A percentile compares a stretch with the other conserved stretches of the same genome.
These are phyloP conservation scores for Ascochyta viciae-villosae DNA, from an alignment of 2,329 filamentous ascomycete species.

Conservation along the genomic window DNA sequence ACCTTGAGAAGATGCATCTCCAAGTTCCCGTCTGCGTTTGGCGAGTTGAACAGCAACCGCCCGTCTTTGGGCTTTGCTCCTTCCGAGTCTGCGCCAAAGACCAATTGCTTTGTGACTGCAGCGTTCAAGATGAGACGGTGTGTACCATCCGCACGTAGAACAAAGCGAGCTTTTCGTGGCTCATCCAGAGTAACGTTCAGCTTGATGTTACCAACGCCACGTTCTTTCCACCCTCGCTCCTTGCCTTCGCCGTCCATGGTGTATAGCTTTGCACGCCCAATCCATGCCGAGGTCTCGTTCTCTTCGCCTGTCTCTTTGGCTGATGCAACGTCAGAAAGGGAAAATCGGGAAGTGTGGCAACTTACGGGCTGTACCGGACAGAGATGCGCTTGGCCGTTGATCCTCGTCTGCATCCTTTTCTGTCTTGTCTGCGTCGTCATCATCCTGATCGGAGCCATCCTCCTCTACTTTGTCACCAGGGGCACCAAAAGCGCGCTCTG, in stretches of 20 bases:
- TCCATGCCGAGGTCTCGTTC: slow-evolving; percentile 76
- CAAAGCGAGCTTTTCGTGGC: slow-evolving; percentile 68
- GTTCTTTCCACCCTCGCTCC: slow-evolving; percentile 82
- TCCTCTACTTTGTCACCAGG: slow-evolving; percentile 60
- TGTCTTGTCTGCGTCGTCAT: slow-evolving; percentile 54
- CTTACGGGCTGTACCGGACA: slow-evolving; percentile 13
- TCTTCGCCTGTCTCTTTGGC: slow-evolving; percentile 87
- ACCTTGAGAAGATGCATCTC: slow-evolving; percentile 66
- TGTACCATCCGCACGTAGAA: slow-evolving; percentile 91
- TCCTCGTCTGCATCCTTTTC: slow-evolving; percentile 44
- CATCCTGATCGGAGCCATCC: slow-evolving; percentile 62
- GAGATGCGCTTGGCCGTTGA: slow-evolving; percentile 16
- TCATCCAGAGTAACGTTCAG: slow-evolving; percentile 64
- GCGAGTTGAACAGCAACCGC: slow-evolving; percentile 68
- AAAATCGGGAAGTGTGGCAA: not conserved
- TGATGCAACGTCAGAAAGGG: slow-evolving; percentile 23
- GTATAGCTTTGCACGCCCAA: slow-evolving; percentile 84
- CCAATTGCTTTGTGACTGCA: slow-evolving; percentile 77
- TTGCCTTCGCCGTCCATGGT: slow-evolving; percentile 67
- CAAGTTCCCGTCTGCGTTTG: slow-evolving; percentile 59
- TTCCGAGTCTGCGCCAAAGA: slow-evolving; percentile 72
- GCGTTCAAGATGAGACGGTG: slow-evolving; percentile 88
- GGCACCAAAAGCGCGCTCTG: slow-evolving; percentile 77
- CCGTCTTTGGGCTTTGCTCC: slow-evolving; percentile 73
- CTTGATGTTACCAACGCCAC: slow-evolving; percentile 83